Percentiles rank a stretch among this genome's conserved stretches.
These are phyloP conservation scores for Vigna mungo DNA, from an alignment of 306 rosid species.

Conservation along the genomic window DNA sequence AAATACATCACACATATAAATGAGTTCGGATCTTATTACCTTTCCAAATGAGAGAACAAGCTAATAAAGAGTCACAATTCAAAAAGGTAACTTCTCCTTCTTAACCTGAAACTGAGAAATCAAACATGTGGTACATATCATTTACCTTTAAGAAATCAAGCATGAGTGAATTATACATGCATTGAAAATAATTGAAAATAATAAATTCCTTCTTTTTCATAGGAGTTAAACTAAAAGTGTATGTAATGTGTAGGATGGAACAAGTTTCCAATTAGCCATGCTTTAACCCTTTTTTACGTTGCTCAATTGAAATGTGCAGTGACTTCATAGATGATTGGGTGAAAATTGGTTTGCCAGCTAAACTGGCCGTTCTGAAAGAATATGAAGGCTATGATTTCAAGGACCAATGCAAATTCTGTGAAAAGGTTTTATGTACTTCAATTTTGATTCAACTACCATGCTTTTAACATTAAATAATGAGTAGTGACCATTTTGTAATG, in stretches of 20 bases:
- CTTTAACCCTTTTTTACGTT: not conserved
- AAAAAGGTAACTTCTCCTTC: too few relatives aligned
- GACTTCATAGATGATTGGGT: conserved; percentile 84
- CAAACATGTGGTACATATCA: too few relatives aligned
- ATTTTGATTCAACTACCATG: not conserved
- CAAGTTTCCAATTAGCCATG: not conserved
- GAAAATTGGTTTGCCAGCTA: conserved; percentile 64
- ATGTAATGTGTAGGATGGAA: not conserved
- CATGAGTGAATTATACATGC: too few relatives aligned
- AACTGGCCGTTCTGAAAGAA: conserved; percentile 47
- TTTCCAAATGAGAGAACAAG: too few relatives aligned
- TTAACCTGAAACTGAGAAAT: too few relatives aligned
- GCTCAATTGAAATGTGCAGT: conserved; percentile 50
- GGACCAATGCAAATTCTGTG: conserved; percentile 51
- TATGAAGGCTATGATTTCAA: not conserved
- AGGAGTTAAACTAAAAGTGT: not conserved
- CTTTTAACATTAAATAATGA: not conserved
- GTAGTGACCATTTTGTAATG: not conserved
- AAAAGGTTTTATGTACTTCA: conserved; percentile 45
- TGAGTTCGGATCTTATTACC: too few relatives aligned
- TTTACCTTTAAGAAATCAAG: too few relatives aligned
- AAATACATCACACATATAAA: too few relatives aligned
- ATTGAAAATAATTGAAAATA: too few relatives aligned
- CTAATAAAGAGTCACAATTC: too few relatives aligned
- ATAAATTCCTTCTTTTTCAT: not conserved